Evolutionary conservation across 306 rosid species (phyloP).

Genomic region (Rubus parviflorus): DNA sequence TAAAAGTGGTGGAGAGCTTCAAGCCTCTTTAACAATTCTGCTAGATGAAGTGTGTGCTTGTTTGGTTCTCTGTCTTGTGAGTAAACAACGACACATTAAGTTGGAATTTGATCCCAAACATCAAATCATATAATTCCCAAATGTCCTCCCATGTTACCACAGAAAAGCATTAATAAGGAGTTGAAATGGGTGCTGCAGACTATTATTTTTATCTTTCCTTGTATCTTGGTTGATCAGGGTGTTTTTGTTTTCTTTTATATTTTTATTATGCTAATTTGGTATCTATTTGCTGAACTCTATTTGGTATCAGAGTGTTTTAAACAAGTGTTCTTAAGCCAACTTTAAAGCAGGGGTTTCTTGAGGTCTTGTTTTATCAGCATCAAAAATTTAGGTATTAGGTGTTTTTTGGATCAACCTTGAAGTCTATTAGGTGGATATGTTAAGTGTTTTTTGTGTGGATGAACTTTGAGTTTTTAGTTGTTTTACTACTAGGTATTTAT

Average conservation of each 20-base stretch:
- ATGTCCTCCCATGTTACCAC: background rate
- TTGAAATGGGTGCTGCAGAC: background rate
- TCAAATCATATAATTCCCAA: background rate
- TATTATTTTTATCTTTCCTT: background rate
- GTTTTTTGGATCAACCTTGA: slow-evolving; percentile 2
- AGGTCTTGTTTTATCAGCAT: slow-evolving; percentile 75
- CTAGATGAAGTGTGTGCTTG: background rate
- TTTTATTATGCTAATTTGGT: background rate
- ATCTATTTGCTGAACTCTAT: too few relatives aligned
- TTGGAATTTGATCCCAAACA: background rate
- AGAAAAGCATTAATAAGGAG: background rate
- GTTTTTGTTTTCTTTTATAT: background rate
- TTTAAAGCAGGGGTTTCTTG: slow-evolving; percentile 85
- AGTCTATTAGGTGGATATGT: background rate
- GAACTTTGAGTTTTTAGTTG: background rate
- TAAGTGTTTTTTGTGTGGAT: background rate
- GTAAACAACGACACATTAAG: background rate
- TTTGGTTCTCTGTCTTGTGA: background rate
- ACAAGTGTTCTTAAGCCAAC: slow-evolving; percentile 39
- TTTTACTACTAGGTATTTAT: background rate
- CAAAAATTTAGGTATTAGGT: slow-evolving; percentile 77
- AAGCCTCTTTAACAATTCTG: background rate
- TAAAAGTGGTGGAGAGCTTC: background rate
- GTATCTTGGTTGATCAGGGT: background rate
- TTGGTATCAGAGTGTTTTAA: slow-evolving; percentile 5